Percentiles rank a stretch among this genome's conserved stretches.
Evolutionary conservation across 345 rosid genomes (phyloP).

Genomic region (Litchi chinensis): DNA sequence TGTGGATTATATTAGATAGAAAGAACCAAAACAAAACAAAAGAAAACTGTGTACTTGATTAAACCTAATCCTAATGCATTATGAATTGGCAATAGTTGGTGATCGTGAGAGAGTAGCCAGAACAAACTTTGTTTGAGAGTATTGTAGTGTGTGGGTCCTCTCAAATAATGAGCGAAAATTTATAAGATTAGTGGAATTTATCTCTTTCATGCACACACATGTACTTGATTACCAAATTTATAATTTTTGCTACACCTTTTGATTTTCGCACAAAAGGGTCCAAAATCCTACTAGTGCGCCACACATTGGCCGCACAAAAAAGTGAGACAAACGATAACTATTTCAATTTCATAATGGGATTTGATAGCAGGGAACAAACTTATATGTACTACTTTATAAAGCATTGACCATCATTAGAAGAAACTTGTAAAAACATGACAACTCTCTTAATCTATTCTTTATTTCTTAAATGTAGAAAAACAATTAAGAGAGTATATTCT

Average conservation of each 20-base stretch:
- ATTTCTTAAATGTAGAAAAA: neutral
- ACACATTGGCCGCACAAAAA: constrained; percentile 8
- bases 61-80: neutral
- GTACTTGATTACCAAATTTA: neutral
- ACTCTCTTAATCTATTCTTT: neutral
- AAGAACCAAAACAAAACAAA: too few species aligned
- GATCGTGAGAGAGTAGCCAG: neutral
- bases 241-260: neutral
- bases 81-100: neutral
- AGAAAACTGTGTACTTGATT: too few species aligned
- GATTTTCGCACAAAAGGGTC: neutral
- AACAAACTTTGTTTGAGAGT: neutral
- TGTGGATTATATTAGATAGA: neutral
- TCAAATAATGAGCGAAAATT: neutral
- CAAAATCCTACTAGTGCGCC: constrained; percentile 14
- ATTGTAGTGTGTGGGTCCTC: neutral
- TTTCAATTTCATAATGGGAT: constrained; percentile 7
- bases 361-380: constrained; percentile 14
- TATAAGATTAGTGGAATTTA: constrained; percentile 13
- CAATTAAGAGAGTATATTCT: neutral
- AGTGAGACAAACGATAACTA: neutral
- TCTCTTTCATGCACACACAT: neutral
- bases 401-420: constrained; percentile 11
- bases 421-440: neutral
- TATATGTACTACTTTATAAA: constrained; percentile 19